A percentile compares a stretch with the other conserved stretches of the same genome.
These are phyloP conservation scores for Priceomyces medius DNA, from an alignment of 805 yeast genomes.

Conservation along the genomic window DNA sequence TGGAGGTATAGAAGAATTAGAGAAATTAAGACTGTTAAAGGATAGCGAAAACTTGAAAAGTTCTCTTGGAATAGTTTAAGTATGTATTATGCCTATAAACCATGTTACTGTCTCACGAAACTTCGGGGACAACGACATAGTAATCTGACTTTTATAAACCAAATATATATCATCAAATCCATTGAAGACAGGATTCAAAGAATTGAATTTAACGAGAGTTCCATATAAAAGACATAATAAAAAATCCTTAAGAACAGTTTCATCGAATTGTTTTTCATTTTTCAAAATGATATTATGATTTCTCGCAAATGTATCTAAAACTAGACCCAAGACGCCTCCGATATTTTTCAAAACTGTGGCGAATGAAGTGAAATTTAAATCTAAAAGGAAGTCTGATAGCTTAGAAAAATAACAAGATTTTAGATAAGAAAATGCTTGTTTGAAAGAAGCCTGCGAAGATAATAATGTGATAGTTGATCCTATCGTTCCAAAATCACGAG, in stretches of 20 bases:
- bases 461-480: conserved; percentile 10
- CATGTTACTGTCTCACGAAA: neutral
- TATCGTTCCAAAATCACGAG: conserved; percentile 9
- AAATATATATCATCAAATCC: conserved; percentile 8
- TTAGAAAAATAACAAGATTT: conserved; percentile 21
- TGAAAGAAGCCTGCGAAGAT: conserved; percentile 16
- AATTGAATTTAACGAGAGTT: conserved; percentile 12
- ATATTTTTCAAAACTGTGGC: conserved; percentile 14
- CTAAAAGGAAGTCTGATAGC: conserved; percentile 19
- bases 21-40: conserved; percentile 60
- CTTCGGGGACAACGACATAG: neutral
- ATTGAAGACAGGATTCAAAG: conserved; percentile 10
- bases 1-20: conserved; percentile 89
- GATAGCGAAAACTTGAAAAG: conserved; percentile 70
- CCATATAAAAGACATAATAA: conserved; percentile 12
- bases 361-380: conserved; percentile 13
- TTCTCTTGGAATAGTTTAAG: conserved; percentile 30
- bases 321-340: conserved; percentile 8
- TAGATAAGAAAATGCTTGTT: conserved; percentile 19
- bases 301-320: conserved; percentile 10
- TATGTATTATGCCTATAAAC: neutral
- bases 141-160: conserved; percentile 8
- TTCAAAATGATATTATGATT: conserved; percentile 7
- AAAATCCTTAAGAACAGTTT: conserved; percentile 12
- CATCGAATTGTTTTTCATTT: conserved; percentile 7